Conservation (phyloP, 192 early-diverging fungal genomes). For the Podila minutissima region DNA sequence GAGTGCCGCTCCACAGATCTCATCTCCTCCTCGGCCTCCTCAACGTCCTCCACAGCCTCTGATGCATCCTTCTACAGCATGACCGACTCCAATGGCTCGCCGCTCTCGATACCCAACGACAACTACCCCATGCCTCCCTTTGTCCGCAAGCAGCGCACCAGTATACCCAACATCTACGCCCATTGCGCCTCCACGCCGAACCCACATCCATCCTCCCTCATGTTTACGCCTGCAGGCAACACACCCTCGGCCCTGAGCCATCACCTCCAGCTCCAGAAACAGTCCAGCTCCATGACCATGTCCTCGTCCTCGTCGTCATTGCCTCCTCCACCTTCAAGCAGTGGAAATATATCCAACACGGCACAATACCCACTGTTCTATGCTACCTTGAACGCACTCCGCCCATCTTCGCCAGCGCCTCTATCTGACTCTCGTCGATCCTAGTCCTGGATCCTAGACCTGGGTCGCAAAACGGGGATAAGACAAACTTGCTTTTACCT, state of each 20-base stretch:
- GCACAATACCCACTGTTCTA: conserved; percentile 48
- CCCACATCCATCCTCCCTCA: conserved; percentile 11
- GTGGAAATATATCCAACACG: conserved; percentile 16
- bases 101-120: conserved; percentile 10
- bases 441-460: too few relatives aligned
- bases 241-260: conserved; percentile 17
- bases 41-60: conserved; percentile 23
- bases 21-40: conserved; percentile 47
- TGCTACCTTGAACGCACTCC: conserved; percentile 43
- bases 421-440: too few relatives aligned
- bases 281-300: background rate
- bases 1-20: conserved; percentile 47
- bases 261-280: conserved; percentile 25
- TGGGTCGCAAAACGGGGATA: too few relatives aligned
- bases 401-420: conserved; percentile 17
- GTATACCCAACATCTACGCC: conserved; percentile 51
- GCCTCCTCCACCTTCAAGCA: background rate
- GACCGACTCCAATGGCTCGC: conserved; percentile 11
- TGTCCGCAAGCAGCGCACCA: conserved; percentile 46
- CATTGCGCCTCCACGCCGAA: conserved; percentile 42
- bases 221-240: conserved; percentile 6
- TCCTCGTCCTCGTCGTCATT: background rate
- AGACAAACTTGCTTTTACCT: background rate
- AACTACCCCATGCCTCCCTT: conserved; percentile 44
- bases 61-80: conserved; percentile 24